Percentiles rank a stretch among this genome's conserved stretches.
Conservation (phyloP, 1,284 basidiomycete species). For the Pholiota adiposa region DNA sequence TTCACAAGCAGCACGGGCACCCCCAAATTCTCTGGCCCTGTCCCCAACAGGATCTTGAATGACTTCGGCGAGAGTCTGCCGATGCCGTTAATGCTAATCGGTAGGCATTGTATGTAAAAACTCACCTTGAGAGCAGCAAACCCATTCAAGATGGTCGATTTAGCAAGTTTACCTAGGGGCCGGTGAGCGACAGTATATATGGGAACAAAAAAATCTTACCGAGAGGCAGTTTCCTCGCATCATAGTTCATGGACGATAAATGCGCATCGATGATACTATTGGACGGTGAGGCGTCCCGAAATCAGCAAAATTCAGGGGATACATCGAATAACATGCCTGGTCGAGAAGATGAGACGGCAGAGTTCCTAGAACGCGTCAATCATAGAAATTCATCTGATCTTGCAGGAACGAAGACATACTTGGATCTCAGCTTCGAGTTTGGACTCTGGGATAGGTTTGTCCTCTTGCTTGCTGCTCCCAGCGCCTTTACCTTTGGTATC, state of each 20-base stretch:
- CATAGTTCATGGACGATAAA: constrained; percentile 18
- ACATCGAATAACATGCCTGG: not conserved
- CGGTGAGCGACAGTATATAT: not conserved
- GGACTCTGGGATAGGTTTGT: not conserved
- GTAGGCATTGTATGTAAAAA: not conserved
- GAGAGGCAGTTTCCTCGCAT: constrained; percentile 13
- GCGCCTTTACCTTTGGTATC: not conserved
- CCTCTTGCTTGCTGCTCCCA: not conserved
- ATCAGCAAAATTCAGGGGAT: not conserved
- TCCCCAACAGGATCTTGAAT: constrained; percentile 10
- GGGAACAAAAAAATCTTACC: not conserved
- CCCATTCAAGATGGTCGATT: constrained; percentile 14
- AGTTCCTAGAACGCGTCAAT: not conserved
- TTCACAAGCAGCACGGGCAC: constrained; percentile 10
- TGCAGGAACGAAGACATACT: not conserved
- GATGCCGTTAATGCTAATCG: not conserved
- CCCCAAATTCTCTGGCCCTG: constrained; percentile 2
- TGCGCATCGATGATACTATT: constrained; percentile 15
- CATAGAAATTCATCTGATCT: not conserved
- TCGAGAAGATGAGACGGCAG: constrained; percentile 9
- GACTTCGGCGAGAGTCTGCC: constrained; percentile 9
- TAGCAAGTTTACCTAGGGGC: constrained; percentile 12
- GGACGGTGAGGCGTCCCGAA: no score
- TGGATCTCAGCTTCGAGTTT: constrained; percentile 9
- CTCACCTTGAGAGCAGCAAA: constrained; percentile 15